phyloP scores from a whole-genome alignment of 2,329 filamentous ascomycete species.

The Cercospora zeae-maydis region DNA sequence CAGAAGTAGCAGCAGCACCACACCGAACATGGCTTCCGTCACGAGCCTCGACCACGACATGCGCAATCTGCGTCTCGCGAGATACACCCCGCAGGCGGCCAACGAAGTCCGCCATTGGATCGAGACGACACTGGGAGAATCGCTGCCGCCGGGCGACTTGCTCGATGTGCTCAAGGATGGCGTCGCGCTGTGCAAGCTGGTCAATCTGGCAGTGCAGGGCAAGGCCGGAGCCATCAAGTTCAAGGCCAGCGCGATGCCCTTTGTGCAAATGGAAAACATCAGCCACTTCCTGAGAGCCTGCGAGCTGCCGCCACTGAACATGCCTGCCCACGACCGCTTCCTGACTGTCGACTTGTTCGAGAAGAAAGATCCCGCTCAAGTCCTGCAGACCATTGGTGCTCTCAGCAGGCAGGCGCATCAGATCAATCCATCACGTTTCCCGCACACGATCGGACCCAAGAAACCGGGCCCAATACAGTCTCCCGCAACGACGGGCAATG shows the following conservation, averaged over 20 bases:
- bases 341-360: constrained; percentile 96
- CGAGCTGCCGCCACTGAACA: constrained; percentile 76
- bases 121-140: constrained; percentile 72
- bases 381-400: constrained; percentile 84
- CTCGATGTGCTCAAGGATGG: constrained; percentile 87
- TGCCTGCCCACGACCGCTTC: constrained; percentile 92
- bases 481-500: constrained; percentile 23
- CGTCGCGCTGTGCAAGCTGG: constrained; percentile 86
- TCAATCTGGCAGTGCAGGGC: constrained; percentile 72
- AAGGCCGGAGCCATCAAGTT: constrained; percentile 78
- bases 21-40: constrained; percentile 75
- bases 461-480: constrained; percentile 47
- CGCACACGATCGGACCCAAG: constrained; percentile 71
- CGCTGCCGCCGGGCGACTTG: constrained; percentile 69
- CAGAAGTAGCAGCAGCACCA: constrained; percentile 9
- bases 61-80: constrained; percentile 84
- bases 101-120: constrained; percentile 85
- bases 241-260: constrained; percentile 92
- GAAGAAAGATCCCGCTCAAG: constrained; percentile 91
- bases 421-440: constrained; percentile 70
- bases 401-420: constrained; percentile 84
- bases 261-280: constrained; percentile 99
- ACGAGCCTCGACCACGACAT: constrained; percentile 92
- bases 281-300: constrained; percentile 90
- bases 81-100: constrained; percentile 87